Base-by-base conservation (phyloP, 495 filamentous ascomycete species). In the Penicillium soppii region DNA sequence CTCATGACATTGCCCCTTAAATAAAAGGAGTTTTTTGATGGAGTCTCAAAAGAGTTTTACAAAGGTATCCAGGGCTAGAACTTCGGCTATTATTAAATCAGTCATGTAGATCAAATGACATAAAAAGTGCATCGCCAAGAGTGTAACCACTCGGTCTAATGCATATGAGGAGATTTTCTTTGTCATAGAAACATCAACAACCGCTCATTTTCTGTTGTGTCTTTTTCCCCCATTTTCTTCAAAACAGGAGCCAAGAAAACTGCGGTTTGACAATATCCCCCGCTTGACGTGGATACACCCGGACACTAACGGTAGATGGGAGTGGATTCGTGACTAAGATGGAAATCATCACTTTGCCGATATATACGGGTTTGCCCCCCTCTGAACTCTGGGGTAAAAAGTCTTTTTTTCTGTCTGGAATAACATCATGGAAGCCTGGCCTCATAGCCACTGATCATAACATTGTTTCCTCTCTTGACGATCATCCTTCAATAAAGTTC, bases 381-480 rank as follows among this genome's bases (percentile, higher is more conserved):
- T 37, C 35, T 39, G 53, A 33, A 64, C 44, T 64, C 61, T 35
- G 61, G 58, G 61, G 58, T 64, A 58, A 53, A 35, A 10, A 17
- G 1, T 19, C 7, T 26, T 39, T 32, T 12, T 32, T 5, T 32
- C 13, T 32, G 8, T 3, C 29, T 7, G 13, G 9, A 5, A 20
- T 20, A 21, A 5, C 30, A 22, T 32, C 22, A 25, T 17, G 25
- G 13, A n/a, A 16, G 23, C 7, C 23, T 27, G 40, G 23, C 15
- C 27, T 43, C 23, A 23, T n/a, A n/a, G n/a, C 13, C 22, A 12
- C 42, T 30, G 6, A 32, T 33, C n/a, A 46, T 45, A 45, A 22
- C 45, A 22, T 16, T 16, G n/a, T 25, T 21, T 12, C 25, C 48
- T 40, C 16, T 37, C 43, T 16, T 5, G n/a, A n/a, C n/a, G n/a